Evolutionary conservation across 768 basidiomycete genomes (phyloP), one percentile per base, ranked within the genome.

Genomic region (Lepiota brunneoincarnata): DNA sequence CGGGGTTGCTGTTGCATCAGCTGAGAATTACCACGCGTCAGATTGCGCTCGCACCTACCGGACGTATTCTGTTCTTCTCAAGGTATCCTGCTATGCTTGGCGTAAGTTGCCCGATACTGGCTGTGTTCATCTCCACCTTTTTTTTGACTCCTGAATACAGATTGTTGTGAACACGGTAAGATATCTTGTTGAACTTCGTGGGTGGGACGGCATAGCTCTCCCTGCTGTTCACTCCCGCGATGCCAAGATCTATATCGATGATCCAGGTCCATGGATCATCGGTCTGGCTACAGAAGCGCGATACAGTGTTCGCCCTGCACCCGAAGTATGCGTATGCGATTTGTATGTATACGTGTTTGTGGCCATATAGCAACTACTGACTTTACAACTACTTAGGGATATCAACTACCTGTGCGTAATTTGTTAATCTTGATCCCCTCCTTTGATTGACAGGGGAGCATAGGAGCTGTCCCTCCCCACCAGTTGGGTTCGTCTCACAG

Each of bases 241-340:
- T 59, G 87, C 92, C 23, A 91, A 89, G 65, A 91, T 98, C 49
- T 91, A 93, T 60, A 87, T 95, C 58, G 94, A 98, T 60, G 94
- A 98, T 67, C 93, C 95, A 39, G 95, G 95, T 31, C 96, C 96
- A 56, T 98, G 93, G 86, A 93, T 98, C 62, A 82, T 98, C 68
- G 95, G 91, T 34, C 76, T 96, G 36, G 84, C 91, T 10, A 91
- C 90, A 1, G 89, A 95, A 64, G 87, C 89, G 6, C 79, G 91
- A 55, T 89, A 92, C 66, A 81, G 89, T 59, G 75, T 92, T 17
- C 77, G 87, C 23, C 80, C 87, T 7, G 74, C 85, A 1, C 75
- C 89, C 0, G 96, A 98, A 65, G 86, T 95, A 28, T 93, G 90
- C 64, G 76, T 97, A 38, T 85, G 90, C 60, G 93, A 96, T 69